Percentiles rank a stretch among this genome's conserved stretches.
Evolutionary conservation across 805 yeast species (phyloP).

Genomic region (Debaryomyces prosopidis): DNA sequence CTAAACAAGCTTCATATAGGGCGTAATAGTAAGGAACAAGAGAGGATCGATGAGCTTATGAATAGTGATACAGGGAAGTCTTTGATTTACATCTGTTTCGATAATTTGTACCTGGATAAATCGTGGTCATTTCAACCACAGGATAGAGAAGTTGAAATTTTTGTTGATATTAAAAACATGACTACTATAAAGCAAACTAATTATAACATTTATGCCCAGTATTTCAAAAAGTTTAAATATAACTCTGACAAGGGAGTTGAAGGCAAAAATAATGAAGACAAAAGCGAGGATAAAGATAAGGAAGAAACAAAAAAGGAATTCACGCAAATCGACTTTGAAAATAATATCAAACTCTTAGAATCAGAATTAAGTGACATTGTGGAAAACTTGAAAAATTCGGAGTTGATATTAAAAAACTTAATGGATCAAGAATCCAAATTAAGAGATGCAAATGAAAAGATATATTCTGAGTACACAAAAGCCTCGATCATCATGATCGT

Average conservation of each 20-base stretch:
- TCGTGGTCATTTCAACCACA: slow-evolving; percentile 42
- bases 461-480: slow-evolving; percentile 33
- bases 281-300: not conserved
- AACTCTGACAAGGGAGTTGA: slow-evolving; percentile 7
- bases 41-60: slow-evolving; percentile 14
- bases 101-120: slow-evolving; percentile 40
- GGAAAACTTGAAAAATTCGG: slow-evolving; percentile 30
- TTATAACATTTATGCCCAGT: slow-evolving; percentile 35
- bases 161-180: slow-evolving; percentile 36
- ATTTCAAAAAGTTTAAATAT: slow-evolving; percentile 24
- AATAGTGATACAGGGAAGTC: slow-evolving; percentile 24
- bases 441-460: slow-evolving; percentile 40
- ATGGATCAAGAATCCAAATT: slow-evolving; percentile 33
- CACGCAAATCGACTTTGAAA: slow-evolving; percentile 34
- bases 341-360: slow-evolving; percentile 27
- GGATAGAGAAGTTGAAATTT: slow-evolving; percentile 31
- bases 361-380: slow-evolving; percentile 31
- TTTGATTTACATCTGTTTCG: slow-evolving; percentile 40
- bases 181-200: slow-evolving; percentile 34
- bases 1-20: slow-evolving; percentile 7
- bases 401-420: slow-evolving; percentile 24
- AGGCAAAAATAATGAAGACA: slow-evolving; percentile 5
- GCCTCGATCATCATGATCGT: slow-evolving; percentile 26
- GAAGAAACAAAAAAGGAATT: slow-evolving; percentile 13
- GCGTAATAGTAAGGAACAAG: slow-evolving; percentile 4